Conservation (phyloP, 2,329 filamentous ascomycete genomes). For the Colletotrichum sp. region DNA sequence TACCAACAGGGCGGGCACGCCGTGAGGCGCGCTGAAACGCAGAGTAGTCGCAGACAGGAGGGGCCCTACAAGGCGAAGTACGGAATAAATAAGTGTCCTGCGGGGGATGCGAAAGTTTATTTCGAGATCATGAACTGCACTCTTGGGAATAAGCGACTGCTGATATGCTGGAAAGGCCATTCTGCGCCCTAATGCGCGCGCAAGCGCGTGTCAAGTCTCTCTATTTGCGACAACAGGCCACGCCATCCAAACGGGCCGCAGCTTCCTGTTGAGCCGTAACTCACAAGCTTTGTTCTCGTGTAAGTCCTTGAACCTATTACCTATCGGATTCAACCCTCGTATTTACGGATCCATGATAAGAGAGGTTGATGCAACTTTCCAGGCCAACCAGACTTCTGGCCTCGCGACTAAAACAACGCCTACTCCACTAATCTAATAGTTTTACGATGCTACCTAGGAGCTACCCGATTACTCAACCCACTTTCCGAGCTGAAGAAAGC, state of each 20-base stretch:
- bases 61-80: background rate
- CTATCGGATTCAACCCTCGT: background rate
- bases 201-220: background rate
- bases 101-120: background rate
- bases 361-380: background rate
- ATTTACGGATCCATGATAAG: background rate
- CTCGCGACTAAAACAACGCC: background rate
- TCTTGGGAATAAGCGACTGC: background rate
- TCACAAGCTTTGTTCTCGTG: background rate
- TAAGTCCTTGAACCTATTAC: background rate
- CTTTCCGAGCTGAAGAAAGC: background rate
- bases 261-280: background rate
- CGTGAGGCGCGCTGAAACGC: conserved; percentile 1
- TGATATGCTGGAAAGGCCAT: background rate
- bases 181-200: background rate
- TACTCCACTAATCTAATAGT: background rate
- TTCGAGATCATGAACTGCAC: background rate
- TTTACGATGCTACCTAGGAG: background rate
- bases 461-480: background rate
- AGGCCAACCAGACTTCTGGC: background rate
- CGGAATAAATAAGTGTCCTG: background rate
- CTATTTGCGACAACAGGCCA: background rate
- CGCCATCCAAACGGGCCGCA: background rate
- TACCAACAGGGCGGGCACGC: background rate
- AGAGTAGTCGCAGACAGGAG: background rate